phyloP scores from a whole-genome alignment of 371 early-diverging fungal genomes.

The Mortierella sp. region DNA sequence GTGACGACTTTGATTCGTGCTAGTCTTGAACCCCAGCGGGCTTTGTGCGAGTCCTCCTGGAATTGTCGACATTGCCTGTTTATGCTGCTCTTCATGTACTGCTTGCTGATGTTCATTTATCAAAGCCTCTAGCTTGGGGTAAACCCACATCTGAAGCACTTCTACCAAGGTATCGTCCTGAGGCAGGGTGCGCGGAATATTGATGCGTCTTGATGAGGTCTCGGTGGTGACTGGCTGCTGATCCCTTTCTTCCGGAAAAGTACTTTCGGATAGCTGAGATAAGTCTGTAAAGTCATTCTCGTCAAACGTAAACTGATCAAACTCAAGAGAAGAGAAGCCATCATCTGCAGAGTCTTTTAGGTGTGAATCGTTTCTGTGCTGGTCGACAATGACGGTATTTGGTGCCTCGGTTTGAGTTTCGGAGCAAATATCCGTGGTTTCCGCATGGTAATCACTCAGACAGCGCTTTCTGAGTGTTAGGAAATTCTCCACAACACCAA shows the following conservation, averaged over 20 bases:
- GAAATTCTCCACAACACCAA: constrained; percentile 21
- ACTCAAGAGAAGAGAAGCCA: constrained; percentile 33
- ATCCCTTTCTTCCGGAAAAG: constrained; percentile 14
- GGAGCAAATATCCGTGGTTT: neutral
- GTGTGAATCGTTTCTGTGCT: neutral
- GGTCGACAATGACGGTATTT: neutral
- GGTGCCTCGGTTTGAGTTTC: neutral
- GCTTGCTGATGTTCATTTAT: constrained; percentile 24
- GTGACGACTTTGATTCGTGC: neutral
- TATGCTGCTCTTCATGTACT: constrained; percentile 16
- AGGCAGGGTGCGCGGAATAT: no score
- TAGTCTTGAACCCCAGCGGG: neutral
- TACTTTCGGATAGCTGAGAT: constrained; percentile 7
- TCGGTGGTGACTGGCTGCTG: neutral
- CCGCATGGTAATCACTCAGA: neutral
- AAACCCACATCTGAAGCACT: constrained; percentile 21
- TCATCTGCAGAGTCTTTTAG: constrained; percentile 1
- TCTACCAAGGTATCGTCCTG: neutral
- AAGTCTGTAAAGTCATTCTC: constrained; percentile 20
- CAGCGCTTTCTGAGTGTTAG: neutral
- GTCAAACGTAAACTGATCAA: constrained; percentile 25
- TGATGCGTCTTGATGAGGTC: no score
- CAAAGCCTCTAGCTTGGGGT: constrained; percentile 14
- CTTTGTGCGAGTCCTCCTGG: neutral
- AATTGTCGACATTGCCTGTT: constrained; percentile 3